Evolutionary conservation across 2,329 filamentous ascomycete genomes (phyloP), one percentile per base, ranked within the genome.

Genomic region (Capronia epimyces): DNA sequence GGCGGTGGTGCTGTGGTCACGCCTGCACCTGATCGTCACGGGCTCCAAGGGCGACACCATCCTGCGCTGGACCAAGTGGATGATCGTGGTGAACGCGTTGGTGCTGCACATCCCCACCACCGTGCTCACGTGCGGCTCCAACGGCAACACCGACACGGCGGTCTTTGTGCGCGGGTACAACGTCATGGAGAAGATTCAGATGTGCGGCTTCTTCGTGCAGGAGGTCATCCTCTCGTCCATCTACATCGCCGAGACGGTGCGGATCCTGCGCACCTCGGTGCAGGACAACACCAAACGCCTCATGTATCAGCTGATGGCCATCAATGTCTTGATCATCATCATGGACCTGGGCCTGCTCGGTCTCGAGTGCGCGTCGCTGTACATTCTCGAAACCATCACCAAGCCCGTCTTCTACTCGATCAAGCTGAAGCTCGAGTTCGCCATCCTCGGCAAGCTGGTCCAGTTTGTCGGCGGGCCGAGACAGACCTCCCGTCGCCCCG

Each of bases 121-220:
- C 3, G 67, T 74, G 10, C 59, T 75, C 24, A 72, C 71, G 9
- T 73, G 68, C 51, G 71, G 71, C 34, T 67, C 66, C 36, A 74
- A 74, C 54, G 21, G 46, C 18, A 44, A 58, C 9, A 48, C 46
- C 10, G 37, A 56, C 12, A 50, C 47, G 4, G 15, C 49, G 29
- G 46, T 51, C 10, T 73, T 66, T 52, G 62, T 65, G 15, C 50
- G 49, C 2, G 69, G 66, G 5, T 75, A 73, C 60, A 69, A 71
- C 37, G 60, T 73, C 27, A 71, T 77, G 66, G 78, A 81, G 56
- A 76, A 76, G 61, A 69, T 80, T 15, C 76, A 81, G 59, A 74
- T 80, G 62, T 76, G 75, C 4, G 67, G 76, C 6, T 81, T 81
- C 60, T 79, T 75, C 57, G 47, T 79, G 10, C 78, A 81, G 58